Evolutionary conservation across 192 early-diverging fungal species (phyloP).

Genomic region (Entophlyctis luteolus): DNA sequence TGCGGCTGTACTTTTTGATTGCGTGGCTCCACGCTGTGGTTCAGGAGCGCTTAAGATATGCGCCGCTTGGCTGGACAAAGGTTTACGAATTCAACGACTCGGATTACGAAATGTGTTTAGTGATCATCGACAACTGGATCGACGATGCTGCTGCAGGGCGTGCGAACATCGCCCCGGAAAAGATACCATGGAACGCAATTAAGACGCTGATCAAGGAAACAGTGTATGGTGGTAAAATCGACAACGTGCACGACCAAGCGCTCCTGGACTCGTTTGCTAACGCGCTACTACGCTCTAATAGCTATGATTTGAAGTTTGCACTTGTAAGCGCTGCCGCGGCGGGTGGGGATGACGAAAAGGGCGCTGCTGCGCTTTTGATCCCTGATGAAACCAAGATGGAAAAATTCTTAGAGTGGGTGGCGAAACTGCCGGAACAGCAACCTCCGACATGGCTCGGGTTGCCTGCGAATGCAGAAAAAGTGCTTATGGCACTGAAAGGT

Average conservation of each 20-base stretch:
- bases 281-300: conserved; percentile 68
- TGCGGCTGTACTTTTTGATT: conserved; percentile 87
- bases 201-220: conserved; percentile 77
- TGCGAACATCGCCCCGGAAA: conserved; percentile 85
- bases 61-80: conserved; percentile 96
- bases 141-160: conserved; percentile 72
- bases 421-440: conserved; percentile 79
- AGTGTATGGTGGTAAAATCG: conserved; percentile 96
- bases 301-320: conserved; percentile 77
- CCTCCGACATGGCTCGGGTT: conserved; percentile 97
- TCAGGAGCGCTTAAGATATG: conserved; percentile 93
- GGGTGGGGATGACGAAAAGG: conserved; percentile 9
- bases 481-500: conserved; percentile 82
- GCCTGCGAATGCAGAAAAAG: conserved; percentile 86
- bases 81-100: conserved; percentile 98
- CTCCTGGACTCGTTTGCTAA: conserved; percentile 84
- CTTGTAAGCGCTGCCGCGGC: conserved; percentile 56
- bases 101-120: conserved; percentile 86
- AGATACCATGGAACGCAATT: conserved; percentile 96
- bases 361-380: conserved; percentile 43
- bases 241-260: conserved; percentile 80
- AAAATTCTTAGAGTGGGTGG: conserved; percentile 88
- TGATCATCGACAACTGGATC: conserved; percentile 90
- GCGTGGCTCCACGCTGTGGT: conserved; percentile 96
- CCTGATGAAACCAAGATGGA: conserved; percentile 85